Conservation (phyloP, 768 basidiomycete genomes). For the Tylopilus plumbeoviolaceoides region DNA sequence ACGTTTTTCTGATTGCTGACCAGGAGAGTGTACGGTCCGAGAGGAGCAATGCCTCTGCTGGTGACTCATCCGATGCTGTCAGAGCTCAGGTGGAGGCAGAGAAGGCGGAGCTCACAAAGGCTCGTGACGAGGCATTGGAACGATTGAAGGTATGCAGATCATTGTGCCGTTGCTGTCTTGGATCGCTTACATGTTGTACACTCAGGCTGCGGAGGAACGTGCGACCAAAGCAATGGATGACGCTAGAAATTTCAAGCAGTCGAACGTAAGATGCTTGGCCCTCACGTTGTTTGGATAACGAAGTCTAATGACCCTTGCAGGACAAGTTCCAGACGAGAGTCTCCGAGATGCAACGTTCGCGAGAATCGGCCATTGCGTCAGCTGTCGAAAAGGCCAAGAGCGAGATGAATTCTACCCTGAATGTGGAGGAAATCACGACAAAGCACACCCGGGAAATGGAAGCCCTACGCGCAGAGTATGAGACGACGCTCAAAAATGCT, state of each 20-base stretch:
- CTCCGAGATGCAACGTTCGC: constrained; percentile 47
- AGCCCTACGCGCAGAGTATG: constrained; percentile 51
- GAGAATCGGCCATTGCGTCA: constrained; percentile 49
- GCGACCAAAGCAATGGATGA: constrained; percentile 43
- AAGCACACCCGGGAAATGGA: constrained; percentile 60
- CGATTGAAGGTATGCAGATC: constrained; percentile 48
- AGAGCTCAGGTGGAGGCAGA: constrained; percentile 53
- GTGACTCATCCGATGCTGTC: constrained; percentile 28
- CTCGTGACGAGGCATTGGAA: constrained; percentile 55
- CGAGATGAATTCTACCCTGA: constrained; percentile 36
- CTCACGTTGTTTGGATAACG: neutral
- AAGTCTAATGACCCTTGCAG: constrained; percentile 31
- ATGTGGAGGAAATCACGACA: constrained; percentile 39
- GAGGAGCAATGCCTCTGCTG: constrained; percentile 30
- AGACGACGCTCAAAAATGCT: constrained; percentile 47
- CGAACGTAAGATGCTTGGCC: constrained; percentile 21
- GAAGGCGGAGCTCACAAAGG: constrained; percentile 52
- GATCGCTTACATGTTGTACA: neutral
- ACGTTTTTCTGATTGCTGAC: neutral
- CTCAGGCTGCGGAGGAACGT: constrained; percentile 40
- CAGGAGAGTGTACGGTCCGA: constrained; percentile 56
- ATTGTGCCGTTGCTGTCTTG: neutral
- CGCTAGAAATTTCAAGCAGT: constrained; percentile 35
- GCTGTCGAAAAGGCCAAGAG: constrained; percentile 54
- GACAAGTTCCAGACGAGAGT: constrained; percentile 60